Evolutionary conservation across 129 eudicot genomes (phyloP), one percentile per base, ranked within the genome.

Genomic region (Erigeron canadensis): DNA sequence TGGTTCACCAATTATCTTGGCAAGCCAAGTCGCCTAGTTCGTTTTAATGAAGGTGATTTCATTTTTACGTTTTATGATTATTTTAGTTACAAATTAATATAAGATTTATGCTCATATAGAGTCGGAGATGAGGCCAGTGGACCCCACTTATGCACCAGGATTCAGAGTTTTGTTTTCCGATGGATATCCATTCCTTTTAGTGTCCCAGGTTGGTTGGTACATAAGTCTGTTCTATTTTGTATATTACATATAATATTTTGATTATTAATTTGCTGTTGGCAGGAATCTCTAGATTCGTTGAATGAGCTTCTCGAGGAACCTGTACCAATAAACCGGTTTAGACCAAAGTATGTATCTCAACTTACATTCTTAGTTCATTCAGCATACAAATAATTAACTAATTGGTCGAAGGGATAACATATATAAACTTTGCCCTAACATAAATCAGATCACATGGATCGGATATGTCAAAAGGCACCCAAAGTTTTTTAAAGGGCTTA

Each of bases 241-340:
- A 45, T 34, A 12, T 18, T 41, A 22, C 55, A 13, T 21, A 23
- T 22, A 9, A 45, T 61, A n/a, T 17, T 63, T 13, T 45, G 55
- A 62, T 53, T 8, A 65, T 10, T 16, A 40, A 41, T 74, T 21
- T n/a, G 22, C 62, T 60, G 45, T 62, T 65, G 67, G 69, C 90
- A 91, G 97, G 96, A 81, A 44, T 91, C 97, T 51, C 23, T 91
- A 65, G 84, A 91, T 69, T 87, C 91, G 48, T 71, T 91, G 47
- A 91, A 91, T 74, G 81, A 68, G 12, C 81, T 54, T 73, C 95
- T 91, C 40, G 54, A 72, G 77, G 89, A 91, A 51, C 94, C 96
- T 38, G 34, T 88, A 34, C 59, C 89, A 28, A 74, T 91, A 28
- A 89, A 91, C 77, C 88, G 96, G 56, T 91, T 91, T 40, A 83